Base-by-base conservation (phyloP, 352 stramenopile species). In the Phytophthora vignae region DNA sequence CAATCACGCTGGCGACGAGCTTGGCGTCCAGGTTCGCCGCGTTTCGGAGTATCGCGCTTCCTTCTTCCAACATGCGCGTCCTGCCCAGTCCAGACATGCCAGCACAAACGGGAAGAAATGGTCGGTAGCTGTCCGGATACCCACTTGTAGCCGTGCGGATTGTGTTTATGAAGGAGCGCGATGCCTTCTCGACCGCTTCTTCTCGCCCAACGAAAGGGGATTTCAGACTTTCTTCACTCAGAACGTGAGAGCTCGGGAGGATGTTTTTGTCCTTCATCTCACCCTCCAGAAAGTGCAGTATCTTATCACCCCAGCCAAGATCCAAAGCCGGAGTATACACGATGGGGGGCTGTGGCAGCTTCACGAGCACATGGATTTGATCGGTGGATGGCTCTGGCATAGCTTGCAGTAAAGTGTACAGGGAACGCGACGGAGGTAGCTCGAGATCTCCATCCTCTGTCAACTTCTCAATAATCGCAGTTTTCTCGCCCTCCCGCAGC, bases 1-100 rank as follows among this genome's bases (percentile, higher is more conserved):
- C 71, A 59, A 74, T 67, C 50, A 70, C 60, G 55, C 60, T 31
- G 52, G 44, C 31, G 62, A 74, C 60, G 33, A 17, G 11, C 36
- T 44, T 17, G 36, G 36, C 36, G 11, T 44, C 11, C 11, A 44
- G 17, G 11, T 44, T 17, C 36, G 17, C 17, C 36, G 17, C 11
- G 3, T 44, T 15, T 15, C 5, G 36, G 3, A 44, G 14, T 17
- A 17, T 44, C 2, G 4, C 6, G 36, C 36, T 5, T 3, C 36
- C 12, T 44, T 44, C 36, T 44, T 44, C 36, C 36, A 44, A 6
- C 12, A 44, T 44, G 36, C 36, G 36, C 36, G 36, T 44, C 36
- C 17, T 44, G 11, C 12, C 12, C 6, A 44, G 11, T 17, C 36
- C 36, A 44, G 11, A 44, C 12, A 44, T 44, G 14, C 36, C 36